phyloP scores from a whole-genome alignment of 371 early-diverging fungal species.

The Mortierella sp. region DNA sequence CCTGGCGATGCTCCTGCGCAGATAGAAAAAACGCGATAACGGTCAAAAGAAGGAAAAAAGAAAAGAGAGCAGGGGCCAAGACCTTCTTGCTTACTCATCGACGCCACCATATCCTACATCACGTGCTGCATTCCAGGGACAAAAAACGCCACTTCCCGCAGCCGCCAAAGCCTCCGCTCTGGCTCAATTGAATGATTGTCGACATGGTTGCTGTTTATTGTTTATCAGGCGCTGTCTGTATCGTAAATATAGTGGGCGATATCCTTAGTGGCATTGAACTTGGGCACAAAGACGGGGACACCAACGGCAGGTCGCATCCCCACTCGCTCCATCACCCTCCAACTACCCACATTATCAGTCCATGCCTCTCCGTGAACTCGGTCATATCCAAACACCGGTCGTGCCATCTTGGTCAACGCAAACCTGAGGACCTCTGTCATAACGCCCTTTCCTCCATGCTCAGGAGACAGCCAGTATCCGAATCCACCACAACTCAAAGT shows the following conservation, averaged over 20 bases:
- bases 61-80: conserved; percentile 6
- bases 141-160: not conserved
- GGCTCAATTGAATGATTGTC: too few species aligned
- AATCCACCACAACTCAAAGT: conserved; percentile 27
- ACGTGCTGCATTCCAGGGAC: not conserved
- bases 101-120: not conserved
- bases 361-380: conserved; percentile 49
- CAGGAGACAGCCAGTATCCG: conserved; percentile 52
- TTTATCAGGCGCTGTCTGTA: too few species aligned
- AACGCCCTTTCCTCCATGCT: conserved; percentile 28
- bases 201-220: conserved; percentile 9
- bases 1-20: too few species aligned
- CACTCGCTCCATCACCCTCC: conserved; percentile 36
- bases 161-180: too few species aligned
- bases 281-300: conserved; percentile 39
- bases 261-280: conserved; percentile 33
- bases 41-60: not conserved
- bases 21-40: not conserved
- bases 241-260: conserved; percentile 38
- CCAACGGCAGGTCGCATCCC: conserved; percentile 24
- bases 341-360: conserved; percentile 42
- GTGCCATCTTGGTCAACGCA: conserved; percentile 15
- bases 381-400: conserved; percentile 35
- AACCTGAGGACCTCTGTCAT: conserved; percentile 31
- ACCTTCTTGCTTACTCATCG: not conserved